Evolutionary conservation across 192 early-diverging fungal species (phyloP).

Genomic region (Podila minutissima): DNA sequence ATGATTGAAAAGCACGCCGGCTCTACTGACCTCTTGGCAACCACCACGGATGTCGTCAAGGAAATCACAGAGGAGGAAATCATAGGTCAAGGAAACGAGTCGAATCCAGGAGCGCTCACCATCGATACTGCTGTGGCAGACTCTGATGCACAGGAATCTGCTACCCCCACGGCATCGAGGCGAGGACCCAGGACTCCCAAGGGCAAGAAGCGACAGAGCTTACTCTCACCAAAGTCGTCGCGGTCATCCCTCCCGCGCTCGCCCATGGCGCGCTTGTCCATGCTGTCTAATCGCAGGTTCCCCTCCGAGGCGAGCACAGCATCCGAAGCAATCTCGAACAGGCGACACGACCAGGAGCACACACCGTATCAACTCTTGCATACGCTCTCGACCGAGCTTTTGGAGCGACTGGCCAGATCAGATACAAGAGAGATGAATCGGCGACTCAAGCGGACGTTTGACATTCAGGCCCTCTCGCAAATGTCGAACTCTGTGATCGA

Average conservation of each 20-base stretch:
- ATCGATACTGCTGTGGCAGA: conserved; percentile 2
- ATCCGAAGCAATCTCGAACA: conserved; percentile 36
- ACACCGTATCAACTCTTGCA: conserved; percentile 59
- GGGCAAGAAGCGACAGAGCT: conserved; percentile 26
- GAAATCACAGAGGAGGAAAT: not conserved
- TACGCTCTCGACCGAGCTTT: conserved; percentile 38
- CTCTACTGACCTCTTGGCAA: not conserved
- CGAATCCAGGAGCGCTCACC: not conserved
- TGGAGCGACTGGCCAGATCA: conserved; percentile 59
- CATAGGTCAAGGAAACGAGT: conserved; percentile 1
- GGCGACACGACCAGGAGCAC: conserved; percentile 36
- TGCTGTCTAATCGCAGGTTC: conserved; percentile 19
- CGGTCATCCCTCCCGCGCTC: conserved; percentile 31
- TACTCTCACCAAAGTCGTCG: conserved; percentile 19
- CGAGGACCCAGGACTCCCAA: conserved; percentile 6
- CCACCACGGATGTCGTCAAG: not conserved
- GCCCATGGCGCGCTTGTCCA: conserved; percentile 22
- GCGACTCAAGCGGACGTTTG: conserved; percentile 60
- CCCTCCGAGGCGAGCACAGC: conserved; percentile 34
- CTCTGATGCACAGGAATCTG: not conserved
- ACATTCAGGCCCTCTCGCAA: conserved; percentile 62
- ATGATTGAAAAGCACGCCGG: not conserved
- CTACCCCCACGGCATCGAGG: not conserved
- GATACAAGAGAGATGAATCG: conserved; percentile 65
- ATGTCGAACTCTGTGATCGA: conserved; percentile 67